phyloP scores from a whole-genome alignment of 177 flowering plant species.

The Tripterygium wilfordii region DNA sequence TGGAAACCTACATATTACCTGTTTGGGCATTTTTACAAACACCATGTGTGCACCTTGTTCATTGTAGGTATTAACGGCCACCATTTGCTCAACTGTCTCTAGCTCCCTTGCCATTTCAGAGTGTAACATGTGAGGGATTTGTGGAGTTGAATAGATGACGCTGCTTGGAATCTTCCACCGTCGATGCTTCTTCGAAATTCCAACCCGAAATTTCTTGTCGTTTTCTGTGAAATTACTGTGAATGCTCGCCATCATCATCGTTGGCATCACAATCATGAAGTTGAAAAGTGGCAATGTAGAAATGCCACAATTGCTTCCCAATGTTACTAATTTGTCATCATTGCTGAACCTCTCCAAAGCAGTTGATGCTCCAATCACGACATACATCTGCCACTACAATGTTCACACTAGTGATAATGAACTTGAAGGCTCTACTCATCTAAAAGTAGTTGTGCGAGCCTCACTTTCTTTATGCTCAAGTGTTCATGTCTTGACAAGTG shows the following conservation, averaged over 20 bases:
- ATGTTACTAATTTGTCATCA: slow-evolving; percentile 54
- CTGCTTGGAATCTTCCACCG: too few species aligned
- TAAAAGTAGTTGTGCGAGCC: slow-evolving; percentile 58
- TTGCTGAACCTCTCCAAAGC: slow-evolving; percentile 80
- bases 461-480: slow-evolving; percentile 76
- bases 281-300: slow-evolving; percentile 54
- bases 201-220: too few species aligned
- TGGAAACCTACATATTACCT: too few species aligned
- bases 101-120: too few species aligned
- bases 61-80: too few species aligned
- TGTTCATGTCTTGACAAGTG: slow-evolving; percentile 78
- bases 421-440: slow-evolving; percentile 76
- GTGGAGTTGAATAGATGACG: too few species aligned
- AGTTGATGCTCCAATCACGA: slow-evolving; percentile 93
- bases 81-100: too few species aligned
- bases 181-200: too few species aligned
- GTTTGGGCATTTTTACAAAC: too few species aligned
- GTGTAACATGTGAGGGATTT: too few species aligned
- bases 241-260: slow-evolving; percentile 76
- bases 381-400: slow-evolving; percentile 93
- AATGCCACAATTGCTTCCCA: slow-evolving; percentile 83
- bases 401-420: slow-evolving; percentile 92
- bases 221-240: too few species aligned
- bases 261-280: slow-evolving; percentile 73
- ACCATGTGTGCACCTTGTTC: too few species aligned